Base-by-base conservation (phyloP, 2,329 filamentous ascomycete species). In the Claviceps citrina region DNA sequence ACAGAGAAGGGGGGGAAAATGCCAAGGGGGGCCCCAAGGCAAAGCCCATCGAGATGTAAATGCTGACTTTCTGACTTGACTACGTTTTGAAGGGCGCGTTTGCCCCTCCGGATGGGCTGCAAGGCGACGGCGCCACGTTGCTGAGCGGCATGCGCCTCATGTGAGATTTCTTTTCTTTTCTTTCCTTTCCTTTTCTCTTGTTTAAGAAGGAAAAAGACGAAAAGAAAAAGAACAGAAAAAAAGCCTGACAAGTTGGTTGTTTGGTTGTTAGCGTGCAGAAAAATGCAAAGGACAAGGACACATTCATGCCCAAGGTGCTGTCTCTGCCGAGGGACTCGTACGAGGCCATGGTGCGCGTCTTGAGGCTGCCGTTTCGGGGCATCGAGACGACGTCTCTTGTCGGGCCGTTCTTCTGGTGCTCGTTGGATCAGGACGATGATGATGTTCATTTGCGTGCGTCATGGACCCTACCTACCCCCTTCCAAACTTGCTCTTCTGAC, bases 321-420 rank as follows among this genome's bases (percentile, higher is more conserved):
- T 74, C 71, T 16, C 52, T 78, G 24, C 57, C 61, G 1, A 63
- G 62, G n/a, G 50, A 60, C 4, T 51, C 58, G 25, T 79, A 78
- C 47, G 63, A 63, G 46, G 58, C 58, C 36, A 78, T 79, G 74
- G 66, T 77, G 16, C 62, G 64, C 45, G 59, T 56, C 13, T 51
- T 77, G 55, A 63, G 59, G 43, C 60, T 78, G 32, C 73, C 75
- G 1, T 68, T 65, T 49, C 64, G 71, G 7, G 70, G 63, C 26
- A 71, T 79, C 45, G 75, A 79, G 54, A 68, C 70, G 15, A 69
- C 65, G 16, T 67, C 68, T 41, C 66, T 71, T 9, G 74, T 78
- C 12, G 75, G 74, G 0, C 75, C 74, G 1, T 77, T 77, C 50
- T 78, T 78, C 55, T 78, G 73, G 73, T 67, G 61, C 31, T 63